Conservation (phyloP, 2,329 filamentous ascomycete species). For the Penicillium sp. region DNA sequence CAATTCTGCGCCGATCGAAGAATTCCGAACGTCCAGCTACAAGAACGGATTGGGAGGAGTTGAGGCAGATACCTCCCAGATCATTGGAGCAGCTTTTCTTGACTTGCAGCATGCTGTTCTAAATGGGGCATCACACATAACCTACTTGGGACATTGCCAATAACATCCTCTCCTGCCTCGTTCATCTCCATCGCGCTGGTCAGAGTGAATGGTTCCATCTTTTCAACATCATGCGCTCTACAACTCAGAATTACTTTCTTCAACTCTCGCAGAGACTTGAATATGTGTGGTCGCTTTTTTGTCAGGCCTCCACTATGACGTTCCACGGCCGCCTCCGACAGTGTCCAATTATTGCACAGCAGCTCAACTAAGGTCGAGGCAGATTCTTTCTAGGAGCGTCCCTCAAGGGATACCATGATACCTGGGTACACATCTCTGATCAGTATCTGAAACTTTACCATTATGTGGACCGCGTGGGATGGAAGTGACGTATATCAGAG, state of each 20-base stretch:
- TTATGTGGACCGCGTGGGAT: no score
- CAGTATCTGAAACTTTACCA: no score
- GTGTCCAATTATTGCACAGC: not conserved
- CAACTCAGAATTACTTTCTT: not conserved
- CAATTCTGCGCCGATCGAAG: no score
- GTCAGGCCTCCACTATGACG: not conserved
- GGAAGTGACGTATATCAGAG: no score
- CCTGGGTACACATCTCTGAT: not conserved
- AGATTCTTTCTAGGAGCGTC: not conserved
- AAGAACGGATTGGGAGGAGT: not conserved
- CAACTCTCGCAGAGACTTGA: not conserved
- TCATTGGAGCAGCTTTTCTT: not conserved
- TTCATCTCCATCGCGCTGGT: not conserved
- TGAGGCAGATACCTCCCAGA: no score
- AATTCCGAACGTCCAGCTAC: not conserved
- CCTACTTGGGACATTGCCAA: not conserved
- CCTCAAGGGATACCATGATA: not conserved
- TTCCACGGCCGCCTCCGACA: not conserved
- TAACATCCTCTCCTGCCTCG: not conserved
- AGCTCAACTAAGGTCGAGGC: not conserved
- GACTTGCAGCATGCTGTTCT: not conserved
- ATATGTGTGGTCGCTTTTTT: not conserved
- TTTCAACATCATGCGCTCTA: not conserved
- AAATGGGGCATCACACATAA: not conserved
- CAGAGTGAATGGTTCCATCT: not conserved